phyloP scores from a whole-genome alignment of 768 basidiomycete genomes.

The Leccinellum luteum region DNA sequence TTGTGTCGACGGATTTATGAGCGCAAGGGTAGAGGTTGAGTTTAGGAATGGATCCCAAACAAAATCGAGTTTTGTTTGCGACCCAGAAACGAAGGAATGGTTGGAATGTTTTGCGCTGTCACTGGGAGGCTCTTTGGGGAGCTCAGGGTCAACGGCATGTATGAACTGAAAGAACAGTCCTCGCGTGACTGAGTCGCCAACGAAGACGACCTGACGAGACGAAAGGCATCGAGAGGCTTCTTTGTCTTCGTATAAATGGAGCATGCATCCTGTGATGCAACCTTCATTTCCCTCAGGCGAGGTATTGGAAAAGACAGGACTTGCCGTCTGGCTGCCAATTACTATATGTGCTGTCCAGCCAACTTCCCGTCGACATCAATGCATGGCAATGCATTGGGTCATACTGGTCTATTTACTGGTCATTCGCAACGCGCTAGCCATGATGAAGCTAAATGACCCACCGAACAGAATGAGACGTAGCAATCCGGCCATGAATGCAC shows the following conservation, averaged over 20 bases:
- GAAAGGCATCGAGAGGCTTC: conserved; percentile 56
- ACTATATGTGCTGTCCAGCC: conserved; percentile 63
- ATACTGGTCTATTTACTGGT: conserved; percentile 49
- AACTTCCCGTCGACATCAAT: conserved; percentile 68
- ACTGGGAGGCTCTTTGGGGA: conserved; percentile 51
- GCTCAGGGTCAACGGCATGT: conserved; percentile 53
- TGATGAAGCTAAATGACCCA: conserved; percentile 25
- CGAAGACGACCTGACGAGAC: conserved; percentile 65
- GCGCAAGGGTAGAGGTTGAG: conserved; percentile 47
- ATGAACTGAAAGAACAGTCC: conserved; percentile 76
- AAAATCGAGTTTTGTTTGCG: conserved; percentile 55
- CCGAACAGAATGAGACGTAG: conserved; percentile 44
- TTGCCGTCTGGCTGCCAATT: conserved; percentile 88
- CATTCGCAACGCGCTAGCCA: conserved; percentile 2
- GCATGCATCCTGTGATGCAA: conserved; percentile 67
- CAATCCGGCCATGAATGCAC: conserved; percentile 45
- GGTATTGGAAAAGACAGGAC: conserved; percentile 25
- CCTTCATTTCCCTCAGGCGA: conserved; percentile 5
- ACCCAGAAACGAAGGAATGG: conserved; percentile 45
- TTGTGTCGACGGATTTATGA: conserved; percentile 33
- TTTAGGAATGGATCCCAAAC: conserved; percentile 91
- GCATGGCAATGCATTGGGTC: conserved; percentile 76
- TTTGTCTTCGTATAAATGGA: conserved; percentile 56
- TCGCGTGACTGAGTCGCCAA: conserved; percentile 84
- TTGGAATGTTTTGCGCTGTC: conserved; percentile 71